Evolutionary conservation across 805 yeast species (phyloP).

Genomic region (Grigorovia transvaalensis): DNA sequence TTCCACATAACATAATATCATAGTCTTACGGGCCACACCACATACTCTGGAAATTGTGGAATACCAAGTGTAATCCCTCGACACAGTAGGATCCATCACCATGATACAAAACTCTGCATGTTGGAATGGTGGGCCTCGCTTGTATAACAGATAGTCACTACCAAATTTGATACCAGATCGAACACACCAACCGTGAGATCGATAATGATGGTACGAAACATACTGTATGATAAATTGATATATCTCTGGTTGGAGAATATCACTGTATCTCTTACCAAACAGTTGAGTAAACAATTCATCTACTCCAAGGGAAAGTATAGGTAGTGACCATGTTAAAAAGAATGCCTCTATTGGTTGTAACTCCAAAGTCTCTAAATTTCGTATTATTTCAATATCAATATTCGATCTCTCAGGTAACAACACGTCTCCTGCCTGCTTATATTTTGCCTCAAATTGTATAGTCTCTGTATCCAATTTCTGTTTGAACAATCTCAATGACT

Average conservation of each 20-base stretch:
- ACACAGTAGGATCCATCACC: constrained; percentile 16
- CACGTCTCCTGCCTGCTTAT: constrained; percentile 31
- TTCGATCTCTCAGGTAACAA: constrained; percentile 10
- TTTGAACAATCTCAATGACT: constrained; percentile 23
- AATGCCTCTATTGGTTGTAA: constrained; percentile 67
- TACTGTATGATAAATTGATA: constrained; percentile 44
- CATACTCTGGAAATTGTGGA: constrained; percentile 69
- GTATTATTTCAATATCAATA: no score
- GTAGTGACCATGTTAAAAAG: constrained; percentile 52
- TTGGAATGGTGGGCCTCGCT: constrained; percentile 88
- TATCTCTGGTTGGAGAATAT: constrained; percentile 14
- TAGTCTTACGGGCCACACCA: constrained; percentile 74
- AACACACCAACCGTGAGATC: constrained; percentile 91
- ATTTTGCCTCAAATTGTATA: neutral
- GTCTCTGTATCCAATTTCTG: constrained; percentile 17
- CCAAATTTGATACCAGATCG: constrained; percentile 89
- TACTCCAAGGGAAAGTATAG: constrained; percentile 32
- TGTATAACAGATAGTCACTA: constrained; percentile 70
- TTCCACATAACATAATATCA: constrained; percentile 60
- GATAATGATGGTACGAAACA: constrained; percentile 73
- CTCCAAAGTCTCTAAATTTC: constrained; percentile 38
- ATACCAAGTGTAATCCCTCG: constrained; percentile 46
- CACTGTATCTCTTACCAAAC: constrained; percentile 5
- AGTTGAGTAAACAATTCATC: constrained; percentile 11
- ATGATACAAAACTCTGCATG: constrained; percentile 82